Base-by-base conservation (phyloP, 352 stramenopile species). In the Globisporangium nagaii region DNA sequence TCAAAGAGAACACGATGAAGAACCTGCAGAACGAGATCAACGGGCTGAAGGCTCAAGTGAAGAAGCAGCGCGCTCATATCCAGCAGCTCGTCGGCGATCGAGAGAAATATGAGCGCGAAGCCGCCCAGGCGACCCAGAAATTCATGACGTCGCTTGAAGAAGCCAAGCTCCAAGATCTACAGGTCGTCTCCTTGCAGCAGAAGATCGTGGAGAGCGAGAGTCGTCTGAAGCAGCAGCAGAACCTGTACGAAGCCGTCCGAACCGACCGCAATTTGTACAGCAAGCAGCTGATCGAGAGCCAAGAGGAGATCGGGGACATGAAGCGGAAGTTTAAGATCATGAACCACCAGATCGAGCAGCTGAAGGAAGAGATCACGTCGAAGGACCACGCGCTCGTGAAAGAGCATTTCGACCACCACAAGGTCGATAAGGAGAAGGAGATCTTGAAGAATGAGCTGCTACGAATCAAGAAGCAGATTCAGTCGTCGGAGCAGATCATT, bases 371-470 rank as follows among this genome's bases (percentile, higher is more conserved):
- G 46, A 96, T 98, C 62, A 96, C 88, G n/a, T 71, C 68, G 12
- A 97, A 96, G 56, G 90, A 97, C 62, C 87, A 97, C 44, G 66
- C 73, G 30, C 69, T 98, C 19, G 88, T 97, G 37, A 97, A 97
- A 53, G 91, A 98, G 60, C 87, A 97, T 60, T 97, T 97, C 56
- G 79, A 96, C 28, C 89, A 97, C 59, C 91, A 97, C 68, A 95
- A 93, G 63, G 91, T 97, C 19, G 87, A 96, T 61, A 97, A 97
- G 48, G 86, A 97, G 44, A 93, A 93, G 40, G 89, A 97, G 48
- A 77, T 85, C 8, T 71, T 97, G 24, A 87, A 88, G 56, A 96
- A 96, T 44, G 89, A 97, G 51, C 64, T 97, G 13, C 68, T 89
- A 17, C 93, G 93, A 31, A 94, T 97, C 49, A 86, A 86, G 37